A percentile compares a stretch with the other conserved stretches of the same genome.
phyloP scores from a whole-genome alignment of 495 filamentous ascomycete species.

The Rusavskia elegans region DNA sequence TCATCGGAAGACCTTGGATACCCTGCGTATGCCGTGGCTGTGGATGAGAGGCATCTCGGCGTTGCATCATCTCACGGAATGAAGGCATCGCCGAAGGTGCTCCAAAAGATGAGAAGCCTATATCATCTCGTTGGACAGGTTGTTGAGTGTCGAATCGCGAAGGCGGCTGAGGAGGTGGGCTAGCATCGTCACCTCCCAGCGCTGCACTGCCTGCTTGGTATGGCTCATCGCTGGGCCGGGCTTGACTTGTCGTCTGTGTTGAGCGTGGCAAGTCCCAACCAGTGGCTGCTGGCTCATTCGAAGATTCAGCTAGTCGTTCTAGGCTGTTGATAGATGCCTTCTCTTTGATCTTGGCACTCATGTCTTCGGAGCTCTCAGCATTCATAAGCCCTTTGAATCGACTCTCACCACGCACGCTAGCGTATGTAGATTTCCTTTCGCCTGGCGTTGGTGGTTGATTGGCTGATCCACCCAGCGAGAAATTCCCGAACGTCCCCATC shows the following conservation, averaged over 20 bases:
- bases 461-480: conserved; percentile 39
- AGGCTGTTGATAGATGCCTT: conserved; percentile 36
- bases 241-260: conserved; percentile 63
- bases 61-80: conserved; percentile 45
- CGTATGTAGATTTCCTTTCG: conserved; percentile 57
- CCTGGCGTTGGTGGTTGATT: conserved; percentile 31
- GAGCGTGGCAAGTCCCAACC: conserved; percentile 36
- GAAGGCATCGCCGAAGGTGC: conserved; percentile 59
- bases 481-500: conserved; percentile 80
- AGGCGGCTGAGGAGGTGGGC: conserved; percentile 33
- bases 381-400: conserved; percentile 70
- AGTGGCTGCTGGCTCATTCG: conserved; percentile 28
- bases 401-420: conserved; percentile 57
- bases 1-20: conserved; percentile 24
- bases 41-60: conserved; percentile 41
- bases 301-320: conserved; percentile 36
- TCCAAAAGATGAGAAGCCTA: conserved; percentile 52
- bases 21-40: conserved; percentile 37
- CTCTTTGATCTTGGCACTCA: conserved; percentile 33
- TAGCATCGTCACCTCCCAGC: conserved; percentile 64
- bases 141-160: conserved; percentile 39
- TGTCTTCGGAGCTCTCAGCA: conserved; percentile 58
- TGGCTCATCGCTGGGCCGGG: conserved; percentile 49
- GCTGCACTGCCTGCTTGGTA: conserved; percentile 56
- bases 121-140: conserved; percentile 31